phyloP scores from a whole-genome alignment of 192 early-diverging fungal genomes.

The Jimgerdemannia flammicorona region DNA sequence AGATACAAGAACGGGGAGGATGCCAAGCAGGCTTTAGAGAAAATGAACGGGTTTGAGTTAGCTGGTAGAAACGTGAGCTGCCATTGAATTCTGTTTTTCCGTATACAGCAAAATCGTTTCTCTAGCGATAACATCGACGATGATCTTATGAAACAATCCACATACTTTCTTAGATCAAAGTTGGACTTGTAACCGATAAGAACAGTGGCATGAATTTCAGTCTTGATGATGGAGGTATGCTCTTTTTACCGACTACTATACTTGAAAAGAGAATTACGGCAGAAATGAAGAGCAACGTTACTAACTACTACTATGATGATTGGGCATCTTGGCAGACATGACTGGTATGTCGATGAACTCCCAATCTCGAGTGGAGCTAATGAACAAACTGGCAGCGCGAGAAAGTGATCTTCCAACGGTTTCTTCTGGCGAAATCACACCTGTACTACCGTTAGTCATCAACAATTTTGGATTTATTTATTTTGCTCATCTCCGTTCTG shows the following conservation, averaged over 20 bases:
- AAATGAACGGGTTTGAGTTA: constrained; percentile 83
- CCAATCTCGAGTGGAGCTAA: constrained; percentile 68
- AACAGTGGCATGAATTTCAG: constrained; percentile 35
- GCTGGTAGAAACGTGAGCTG: constrained; percentile 61
- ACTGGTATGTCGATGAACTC: constrained; percentile 65
- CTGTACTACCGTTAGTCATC: constrained; percentile 13
- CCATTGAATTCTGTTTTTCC: background rate
- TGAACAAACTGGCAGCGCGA: constrained; percentile 75
- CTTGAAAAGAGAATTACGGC: background rate
- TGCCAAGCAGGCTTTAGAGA: constrained; percentile 75
- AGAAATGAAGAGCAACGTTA: background rate
- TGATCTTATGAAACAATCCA: background rate
- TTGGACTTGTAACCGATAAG: constrained; percentile 71
- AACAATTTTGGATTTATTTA: background rate
- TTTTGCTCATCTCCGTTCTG: background rate
- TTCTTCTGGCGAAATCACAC: constrained; percentile 19
- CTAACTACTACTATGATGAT: background rate
- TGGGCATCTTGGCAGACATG: constrained; percentile 30
- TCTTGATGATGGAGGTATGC: constrained; percentile 45
- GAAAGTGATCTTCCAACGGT: constrained; percentile 34
- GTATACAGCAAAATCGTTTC: background rate
- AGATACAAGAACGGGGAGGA: constrained; percentile 62
- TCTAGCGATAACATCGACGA: background rate
- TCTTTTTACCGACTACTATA: background rate
- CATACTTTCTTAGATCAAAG: constrained; percentile 56